Evolutionary conservation across 2,329 filamentous ascomycete genomes (phyloP).

Genomic region (Grosmannia penicillata): DNA sequence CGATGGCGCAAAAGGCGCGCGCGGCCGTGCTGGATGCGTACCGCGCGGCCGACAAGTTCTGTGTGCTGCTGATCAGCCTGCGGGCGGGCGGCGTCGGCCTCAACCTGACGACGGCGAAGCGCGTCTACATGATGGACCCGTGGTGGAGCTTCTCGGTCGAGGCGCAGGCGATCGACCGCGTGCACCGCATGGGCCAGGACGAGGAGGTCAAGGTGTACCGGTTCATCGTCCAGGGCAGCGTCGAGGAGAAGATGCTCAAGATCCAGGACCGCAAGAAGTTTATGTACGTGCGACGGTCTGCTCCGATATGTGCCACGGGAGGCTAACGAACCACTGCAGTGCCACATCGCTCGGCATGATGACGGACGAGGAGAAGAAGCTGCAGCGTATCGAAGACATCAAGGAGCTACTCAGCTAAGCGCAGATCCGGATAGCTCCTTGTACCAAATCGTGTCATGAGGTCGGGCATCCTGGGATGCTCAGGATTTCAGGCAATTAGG

Average conservation of each 20-base stretch:
- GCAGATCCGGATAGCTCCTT: too few relatives aligned
- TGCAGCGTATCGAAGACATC: constrained; percentile 85
- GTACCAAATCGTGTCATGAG: too few relatives aligned
- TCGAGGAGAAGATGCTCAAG: constrained; percentile 87
- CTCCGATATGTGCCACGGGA: neutral
- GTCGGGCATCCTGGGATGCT: too few relatives aligned
- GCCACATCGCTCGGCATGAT: constrained; percentile 93
- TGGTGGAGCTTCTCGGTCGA: constrained; percentile 99
- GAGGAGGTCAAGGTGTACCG: constrained; percentile 72
- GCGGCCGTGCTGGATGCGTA: constrained; percentile 68
- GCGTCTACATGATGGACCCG: constrained; percentile 98
- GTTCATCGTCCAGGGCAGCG: constrained; percentile 80
- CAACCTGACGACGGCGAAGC: constrained; percentile 75
- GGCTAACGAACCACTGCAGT: constrained; percentile 29
- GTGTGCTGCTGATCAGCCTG: constrained; percentile 68
- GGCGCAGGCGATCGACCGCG: constrained; percentile 91
- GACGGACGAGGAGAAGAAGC: constrained; percentile 81
- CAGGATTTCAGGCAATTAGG: too few relatives aligned
- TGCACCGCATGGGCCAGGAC: constrained; percentile 92
- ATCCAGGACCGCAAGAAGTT: constrained; percentile 96
- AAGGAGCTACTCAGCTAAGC: constrained; percentile 63
- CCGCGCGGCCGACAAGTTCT: constrained; percentile 42
- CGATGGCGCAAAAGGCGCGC: constrained; percentile 73
- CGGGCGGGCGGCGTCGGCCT: constrained; percentile 86
- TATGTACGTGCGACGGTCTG: constrained; percentile 45